Conservation (phyloP, 1,284 basidiomycete species). For the Marasmius fiardii region DNA sequence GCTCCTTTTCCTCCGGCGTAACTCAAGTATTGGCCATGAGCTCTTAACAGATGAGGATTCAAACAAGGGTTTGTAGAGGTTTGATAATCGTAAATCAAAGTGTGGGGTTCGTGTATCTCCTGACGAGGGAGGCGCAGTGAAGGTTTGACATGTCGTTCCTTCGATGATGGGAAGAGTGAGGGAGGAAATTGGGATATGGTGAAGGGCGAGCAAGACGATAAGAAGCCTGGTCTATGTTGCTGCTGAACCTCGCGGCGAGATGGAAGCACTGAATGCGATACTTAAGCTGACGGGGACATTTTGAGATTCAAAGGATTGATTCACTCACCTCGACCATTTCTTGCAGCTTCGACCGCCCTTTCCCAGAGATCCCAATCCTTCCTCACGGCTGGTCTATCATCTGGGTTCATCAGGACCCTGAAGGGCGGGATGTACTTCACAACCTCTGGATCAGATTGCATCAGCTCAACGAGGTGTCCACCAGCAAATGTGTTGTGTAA, state of each 20-base stretch:
- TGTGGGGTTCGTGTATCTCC: slow-evolving; percentile 10
- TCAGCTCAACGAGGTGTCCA: slow-evolving; percentile 25
- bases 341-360: slow-evolving; percentile 33
- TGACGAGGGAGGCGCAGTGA: neutral
- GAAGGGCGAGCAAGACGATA: neutral
- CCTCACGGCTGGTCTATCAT: slow-evolving; percentile 39
- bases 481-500: slow-evolving; percentile 15
- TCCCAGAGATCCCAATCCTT: slow-evolving; percentile 33
- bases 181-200: neutral
- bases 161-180: neutral
- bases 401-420: slow-evolving; percentile 32
- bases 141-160: neutral
- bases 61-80: slow-evolving; percentile 58
- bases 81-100: slow-evolving; percentile 39
- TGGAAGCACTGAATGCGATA: neutral
- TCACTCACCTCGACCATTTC: slow-evolving; percentile 26
- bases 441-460: slow-evolving; percentile 24
- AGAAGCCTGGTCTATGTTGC: neutral
- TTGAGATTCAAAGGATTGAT: slow-evolving; percentile 25
- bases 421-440: slow-evolving; percentile 32
- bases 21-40: slow-evolving; percentile 50
- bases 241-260: neutral
- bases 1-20: slow-evolving; percentile 18
- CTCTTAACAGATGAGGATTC: slow-evolving; percentile 46
- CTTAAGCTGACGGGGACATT: neutral